Conservation (phyloP, 2,329 filamentous ascomycete species). For the Aspergillus chevalieri region DNA sequence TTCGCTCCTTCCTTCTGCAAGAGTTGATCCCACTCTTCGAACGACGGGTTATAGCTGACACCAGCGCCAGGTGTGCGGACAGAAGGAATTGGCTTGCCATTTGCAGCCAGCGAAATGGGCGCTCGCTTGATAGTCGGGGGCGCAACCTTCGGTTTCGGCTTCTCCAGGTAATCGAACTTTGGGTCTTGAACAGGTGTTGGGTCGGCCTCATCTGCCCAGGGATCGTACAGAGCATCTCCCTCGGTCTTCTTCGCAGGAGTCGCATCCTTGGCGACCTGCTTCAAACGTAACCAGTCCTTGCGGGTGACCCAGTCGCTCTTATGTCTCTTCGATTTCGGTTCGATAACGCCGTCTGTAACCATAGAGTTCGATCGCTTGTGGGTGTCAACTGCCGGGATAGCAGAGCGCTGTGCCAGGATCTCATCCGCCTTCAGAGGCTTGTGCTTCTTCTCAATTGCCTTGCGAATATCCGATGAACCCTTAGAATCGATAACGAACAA, state of each 20-base stretch:
- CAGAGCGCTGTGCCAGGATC: conserved; percentile 79
- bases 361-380: conserved; percentile 69
- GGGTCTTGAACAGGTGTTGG: conserved; percentile 42
- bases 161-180: conserved; percentile 60
- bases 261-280: conserved; percentile 67
- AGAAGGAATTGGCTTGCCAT: conserved; percentile 70
- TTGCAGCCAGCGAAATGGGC: conserved; percentile 75
- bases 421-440: conserved; percentile 86
- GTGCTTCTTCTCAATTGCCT: conserved; percentile 58
- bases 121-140: conserved; percentile 70
- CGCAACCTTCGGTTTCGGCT: conserved; percentile 59
- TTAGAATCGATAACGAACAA: conserved; percentile 78
- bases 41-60: conserved; percentile 87
- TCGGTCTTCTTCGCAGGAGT: conserved; percentile 48
- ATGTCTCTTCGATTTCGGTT: conserved; percentile 62
- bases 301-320: conserved; percentile 74
- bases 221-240: conserved; percentile 60
- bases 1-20: conserved; percentile 69
- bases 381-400: conserved; percentile 68
- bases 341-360: conserved; percentile 66
- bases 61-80: conserved; percentile 74
- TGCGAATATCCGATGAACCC: conserved; percentile 63
- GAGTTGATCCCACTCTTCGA: conserved; percentile 76
- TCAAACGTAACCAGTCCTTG: conserved; percentile 74
- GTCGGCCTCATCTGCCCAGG: conserved; percentile 60